Conservation (phyloP, 129 eudicot genomes). For the Deinandra increscens region DNA sequence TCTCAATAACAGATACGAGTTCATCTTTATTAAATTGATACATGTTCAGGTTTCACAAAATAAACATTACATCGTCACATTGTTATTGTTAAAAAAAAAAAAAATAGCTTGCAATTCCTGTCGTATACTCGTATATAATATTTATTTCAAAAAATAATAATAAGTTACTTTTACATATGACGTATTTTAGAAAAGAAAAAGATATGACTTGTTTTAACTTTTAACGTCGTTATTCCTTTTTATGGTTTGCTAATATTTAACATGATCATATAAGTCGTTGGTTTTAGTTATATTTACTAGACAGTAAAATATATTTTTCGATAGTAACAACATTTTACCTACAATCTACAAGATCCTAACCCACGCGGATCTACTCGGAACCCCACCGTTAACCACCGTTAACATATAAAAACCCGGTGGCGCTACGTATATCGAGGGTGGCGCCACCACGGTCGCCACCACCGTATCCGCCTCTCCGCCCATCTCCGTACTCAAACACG, state of each 20-base stretch:
- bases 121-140: too few species aligned
- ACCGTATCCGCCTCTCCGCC: conserved; percentile 19
- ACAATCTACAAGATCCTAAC: conserved; percentile 40
- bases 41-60: too few species aligned
- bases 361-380: conserved; percentile 64
- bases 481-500: conserved; percentile 29
- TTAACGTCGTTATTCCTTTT: too few species aligned
- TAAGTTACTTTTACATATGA: background rate
- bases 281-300: conserved; percentile 21
- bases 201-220: too few species aligned
- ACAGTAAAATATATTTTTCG: background rate
- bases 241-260: background rate
- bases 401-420: conserved; percentile 69
- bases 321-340: conserved; percentile 18
- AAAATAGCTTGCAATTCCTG: too few species aligned
- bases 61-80: too few species aligned
- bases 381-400: conserved; percentile 51
- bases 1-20: too few species aligned
- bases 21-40: too few species aligned
- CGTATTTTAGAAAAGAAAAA: background rate
- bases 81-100: too few species aligned
- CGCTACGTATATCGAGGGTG: conserved; percentile 48
- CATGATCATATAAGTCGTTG: background rate
- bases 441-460: conserved; percentile 46
- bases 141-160: too few species aligned